Base-by-base conservation (phyloP, 352 stramenopile genomes). In the Globisporangium carolinianum region DNA sequence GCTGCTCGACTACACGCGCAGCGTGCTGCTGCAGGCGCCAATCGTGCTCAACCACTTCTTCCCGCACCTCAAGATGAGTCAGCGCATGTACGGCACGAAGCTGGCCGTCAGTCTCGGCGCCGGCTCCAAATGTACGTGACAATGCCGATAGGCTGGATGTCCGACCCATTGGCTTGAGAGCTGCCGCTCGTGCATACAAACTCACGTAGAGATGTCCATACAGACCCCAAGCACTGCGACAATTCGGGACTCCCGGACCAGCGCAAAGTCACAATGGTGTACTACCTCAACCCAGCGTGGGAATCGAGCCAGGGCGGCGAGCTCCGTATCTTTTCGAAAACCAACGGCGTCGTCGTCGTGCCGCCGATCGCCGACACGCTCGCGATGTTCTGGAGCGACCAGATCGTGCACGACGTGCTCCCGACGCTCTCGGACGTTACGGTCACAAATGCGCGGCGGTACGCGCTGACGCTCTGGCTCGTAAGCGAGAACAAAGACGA, bases 401-500 rank as follows among this genome's bases (percentile, higher is more conserved):
- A 89, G 37, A 69, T 96, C 17, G 83, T 95, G 54, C 89, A 97
- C 67, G 78, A 97, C 65, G 72, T 81, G 47, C 62, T 89, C 52
- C 85, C 88, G 18, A 83, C 70, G 57, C 57, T 79, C 46, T 68
- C 71, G 39, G 63, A 83, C 47, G 69, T 64, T 10, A 55, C 47
- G 36, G 58, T 45, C 5, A 65, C 53, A 38, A 51, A 67, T 37
- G 51, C 62, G 17, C 69, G 71, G 17, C 77, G 91, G 42, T 84
- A 87, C 42, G 91, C 91, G 14, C 68, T 97, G 48, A 97, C 91
- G 48, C 65, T 96, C 52, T 97, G 91, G 91, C 86, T 96, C 45
- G 69, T 81, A 32, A 60, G 67, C 18, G 72, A 81, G 48, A 77
- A 81, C 62, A 18, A 62, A 35, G 58, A 46, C n/a, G 69, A 81